Evolutionary conservation across 2,329 filamentous ascomycete species (phyloP).

Genomic region (Chaetomium globosum): DNA sequence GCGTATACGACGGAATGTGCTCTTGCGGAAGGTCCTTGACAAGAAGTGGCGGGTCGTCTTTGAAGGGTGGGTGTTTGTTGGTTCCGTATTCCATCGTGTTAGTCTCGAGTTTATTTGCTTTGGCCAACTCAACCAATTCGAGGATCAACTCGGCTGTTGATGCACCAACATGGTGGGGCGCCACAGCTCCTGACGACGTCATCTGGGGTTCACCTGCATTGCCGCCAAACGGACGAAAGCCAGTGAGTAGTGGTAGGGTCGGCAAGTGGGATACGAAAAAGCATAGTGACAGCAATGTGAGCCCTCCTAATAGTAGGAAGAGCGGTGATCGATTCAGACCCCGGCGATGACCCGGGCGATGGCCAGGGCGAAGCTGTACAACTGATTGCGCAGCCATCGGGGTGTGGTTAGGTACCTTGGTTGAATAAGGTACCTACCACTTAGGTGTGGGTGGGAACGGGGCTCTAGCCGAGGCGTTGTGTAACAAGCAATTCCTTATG

Average conservation of each 20-base stretch:
- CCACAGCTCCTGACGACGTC: conserved; percentile 24
- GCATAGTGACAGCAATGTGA: conserved; percentile 26
- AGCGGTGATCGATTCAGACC: conserved; percentile 1
- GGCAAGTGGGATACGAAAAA: conserved; percentile 22
- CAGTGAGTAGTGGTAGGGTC: conserved; percentile 12
- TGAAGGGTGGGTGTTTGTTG: conserved; percentile 45
- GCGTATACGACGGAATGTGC: conserved; percentile 34
- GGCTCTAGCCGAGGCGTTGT: background rate
- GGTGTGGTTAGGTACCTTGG: background rate
- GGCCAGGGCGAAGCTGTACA: conserved; percentile 12
- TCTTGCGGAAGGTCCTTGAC: conserved; percentile 41
- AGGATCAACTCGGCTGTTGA: background rate
- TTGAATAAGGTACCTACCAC: background rate
- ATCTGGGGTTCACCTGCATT: conserved; percentile 1
- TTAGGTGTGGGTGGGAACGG: background rate
- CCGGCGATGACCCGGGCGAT: conserved; percentile 14
- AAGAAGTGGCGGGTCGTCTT: conserved; percentile 36
- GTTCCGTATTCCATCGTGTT: conserved; percentile 48
- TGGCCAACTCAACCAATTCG: conserved; percentile 15
- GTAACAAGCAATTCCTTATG: background rate
- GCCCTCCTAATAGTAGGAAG: conserved; percentile 19
- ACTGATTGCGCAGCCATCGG: conserved; percentile 14
- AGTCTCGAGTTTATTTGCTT: conserved; percentile 19
- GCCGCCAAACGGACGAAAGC: background rate
- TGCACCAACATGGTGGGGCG: conserved; percentile 13